These are phyloP conservation scores for Diutina mesorugosa DNA, from an alignment of 1,139 yeast genomes.

Conservation along the genomic window DNA sequence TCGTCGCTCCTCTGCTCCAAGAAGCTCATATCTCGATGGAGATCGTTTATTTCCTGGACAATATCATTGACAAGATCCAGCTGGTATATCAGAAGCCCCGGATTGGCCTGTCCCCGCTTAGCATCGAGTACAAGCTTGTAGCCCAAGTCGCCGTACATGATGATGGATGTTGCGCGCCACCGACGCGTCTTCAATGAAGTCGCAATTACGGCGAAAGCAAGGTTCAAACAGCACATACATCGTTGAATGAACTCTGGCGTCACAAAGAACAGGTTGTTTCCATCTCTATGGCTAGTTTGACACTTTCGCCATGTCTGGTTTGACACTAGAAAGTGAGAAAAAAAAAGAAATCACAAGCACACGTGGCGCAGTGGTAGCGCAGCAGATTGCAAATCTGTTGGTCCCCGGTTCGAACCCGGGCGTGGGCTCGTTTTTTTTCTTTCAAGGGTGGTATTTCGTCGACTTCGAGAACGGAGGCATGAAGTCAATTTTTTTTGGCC, in stretches of 20 bases:
- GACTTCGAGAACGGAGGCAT: too few relatives aligned
- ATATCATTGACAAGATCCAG: conserved; percentile 62
- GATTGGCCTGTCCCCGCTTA: conserved; percentile 57
- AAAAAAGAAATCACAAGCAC: neutral
- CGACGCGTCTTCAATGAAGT: neutral
- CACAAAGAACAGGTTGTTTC: too few relatives aligned
- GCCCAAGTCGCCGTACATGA: conserved; percentile 85
- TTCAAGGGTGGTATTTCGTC: too few relatives aligned
- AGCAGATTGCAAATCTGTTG: conserved; percentile 12
- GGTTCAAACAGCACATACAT: too few relatives aligned
- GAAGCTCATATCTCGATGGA: conserved; percentile 38
- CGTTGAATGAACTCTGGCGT: too few relatives aligned
- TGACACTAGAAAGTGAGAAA: neutral
- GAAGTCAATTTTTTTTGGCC: too few relatives aligned
- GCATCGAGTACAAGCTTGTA: conserved; percentile 77
- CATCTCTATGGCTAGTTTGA: too few relatives aligned
- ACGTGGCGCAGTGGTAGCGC: conserved; percentile 12
- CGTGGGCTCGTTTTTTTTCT: neutral
- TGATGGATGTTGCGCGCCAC: neutral
- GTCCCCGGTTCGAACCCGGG: conserved; percentile 5
- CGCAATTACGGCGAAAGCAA: neutral
- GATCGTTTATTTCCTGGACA: conserved; percentile 43
- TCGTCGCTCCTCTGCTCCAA: conserved; percentile 20
- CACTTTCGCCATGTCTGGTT: neutral
- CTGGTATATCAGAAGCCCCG: conserved; percentile 61